Conservation (phyloP, 805 yeast genomes). For the Hanseniaspora pseudoguilliermondii region DNA sequence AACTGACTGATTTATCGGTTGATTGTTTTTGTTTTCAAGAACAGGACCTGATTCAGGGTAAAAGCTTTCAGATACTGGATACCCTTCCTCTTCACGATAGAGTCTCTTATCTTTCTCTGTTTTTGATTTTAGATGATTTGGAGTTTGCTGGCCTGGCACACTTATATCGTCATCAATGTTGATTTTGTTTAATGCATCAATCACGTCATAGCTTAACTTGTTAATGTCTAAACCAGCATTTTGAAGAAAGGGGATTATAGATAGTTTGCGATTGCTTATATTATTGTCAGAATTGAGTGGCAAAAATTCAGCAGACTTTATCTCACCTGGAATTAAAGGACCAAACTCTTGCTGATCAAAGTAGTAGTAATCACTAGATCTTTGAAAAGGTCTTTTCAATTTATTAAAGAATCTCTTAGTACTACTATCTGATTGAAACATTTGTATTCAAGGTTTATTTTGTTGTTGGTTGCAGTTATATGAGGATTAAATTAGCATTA, state of each 20-base stretch:
- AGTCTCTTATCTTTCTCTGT: not conserved
- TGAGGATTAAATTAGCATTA: no score
- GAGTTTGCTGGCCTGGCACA: not conserved
- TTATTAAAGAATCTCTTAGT: conserved; percentile 2
- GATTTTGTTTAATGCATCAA: conserved; percentile 2
- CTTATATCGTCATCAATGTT: conserved; percentile 1
- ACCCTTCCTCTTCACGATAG: not conserved
- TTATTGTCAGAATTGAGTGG: not conserved
- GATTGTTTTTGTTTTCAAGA: not conserved
- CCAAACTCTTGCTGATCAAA: not conserved
- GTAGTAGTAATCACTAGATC: not conserved
- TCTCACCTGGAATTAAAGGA: not conserved
- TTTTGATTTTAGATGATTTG: not conserved
- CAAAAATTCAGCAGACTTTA: no score
- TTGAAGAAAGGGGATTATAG: conserved; percentile 3
- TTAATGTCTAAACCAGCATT: conserved; percentile 5
- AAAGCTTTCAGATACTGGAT: not conserved
- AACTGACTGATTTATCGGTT: not conserved
- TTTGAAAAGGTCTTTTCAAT: not conserved
- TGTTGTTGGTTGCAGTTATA: not conserved
- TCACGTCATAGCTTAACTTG: not conserved
- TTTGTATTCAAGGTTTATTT: not conserved
- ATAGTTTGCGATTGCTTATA: not conserved
- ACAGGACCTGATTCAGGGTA: not conserved
- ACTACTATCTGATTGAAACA: conserved; percentile 1